A percentile compares a stretch with the other conserved stretches of the same genome.
These are phyloP conservation scores for Fusarium sp. DNA, from an alignment of 2,329 filamentous ascomycete species.

Conservation along the genomic window DNA sequence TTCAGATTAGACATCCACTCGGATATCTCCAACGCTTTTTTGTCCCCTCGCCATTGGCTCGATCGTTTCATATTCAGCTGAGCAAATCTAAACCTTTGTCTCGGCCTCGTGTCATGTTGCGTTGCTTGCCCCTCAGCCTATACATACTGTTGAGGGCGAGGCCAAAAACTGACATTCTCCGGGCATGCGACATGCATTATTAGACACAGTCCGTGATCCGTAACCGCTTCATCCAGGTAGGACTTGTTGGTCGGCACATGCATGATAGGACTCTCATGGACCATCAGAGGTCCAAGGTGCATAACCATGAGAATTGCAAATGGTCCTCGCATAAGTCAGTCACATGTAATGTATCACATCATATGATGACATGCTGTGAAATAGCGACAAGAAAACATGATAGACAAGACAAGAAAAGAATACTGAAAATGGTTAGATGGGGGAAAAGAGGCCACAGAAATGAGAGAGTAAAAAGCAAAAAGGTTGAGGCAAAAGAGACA, in stretches of 20 bases:
- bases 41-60: constrained; percentile 12
- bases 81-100: constrained; percentile 27
- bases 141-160: constrained; percentile 1
- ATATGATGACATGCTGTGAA: constrained; percentile 12
- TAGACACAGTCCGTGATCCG: constrained; percentile 7
- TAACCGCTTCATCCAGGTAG: background rate
- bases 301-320: constrained; percentile 9
- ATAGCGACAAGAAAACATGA: background rate
- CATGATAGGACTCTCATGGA: constrained; percentile 12
- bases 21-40: constrained; percentile 20
- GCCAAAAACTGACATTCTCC: constrained; percentile 12
- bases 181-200: constrained; percentile 15
- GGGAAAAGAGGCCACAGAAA: constrained; percentile 18
- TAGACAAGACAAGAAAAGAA: background rate
- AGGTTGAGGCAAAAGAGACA: constrained; percentile 1
- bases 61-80: constrained; percentile 10
- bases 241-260: background rate
- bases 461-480: background rate
- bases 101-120: constrained; percentile 22
- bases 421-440: background rate
- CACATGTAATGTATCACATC: constrained; percentile 20
- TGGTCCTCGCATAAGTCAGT: constrained; percentile 30
- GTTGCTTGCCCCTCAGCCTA: constrained; percentile 10
- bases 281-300: constrained; percentile 18
- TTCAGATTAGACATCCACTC: constrained; percentile 24